Percentiles rank a stretch among this genome's conserved stretches.
phyloP scores from a whole-genome alignment of 2,329 filamentous ascomycete species.

The Leptodontidium sp. region DNA sequence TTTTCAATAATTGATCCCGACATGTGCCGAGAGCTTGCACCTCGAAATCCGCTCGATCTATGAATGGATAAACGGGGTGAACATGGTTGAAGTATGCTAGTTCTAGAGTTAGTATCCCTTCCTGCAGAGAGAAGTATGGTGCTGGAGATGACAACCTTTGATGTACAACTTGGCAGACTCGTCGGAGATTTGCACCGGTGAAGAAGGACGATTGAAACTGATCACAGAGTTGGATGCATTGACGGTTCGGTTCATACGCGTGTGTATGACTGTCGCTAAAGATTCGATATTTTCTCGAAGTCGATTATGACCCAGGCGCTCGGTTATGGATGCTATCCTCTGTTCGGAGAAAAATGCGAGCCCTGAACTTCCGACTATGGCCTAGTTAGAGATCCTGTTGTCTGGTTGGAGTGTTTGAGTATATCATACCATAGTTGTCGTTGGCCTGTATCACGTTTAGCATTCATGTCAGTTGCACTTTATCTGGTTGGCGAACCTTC shows the following conservation, averaged over 20 bases:
- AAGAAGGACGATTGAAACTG: conserved; percentile 11
- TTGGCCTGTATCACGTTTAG: conserved; percentile 16
- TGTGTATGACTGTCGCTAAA: conserved; percentile 19
- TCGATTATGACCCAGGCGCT: conserved; percentile 38
- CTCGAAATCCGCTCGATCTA: conserved; percentile 50
- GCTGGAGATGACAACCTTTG: conserved; percentile 11
- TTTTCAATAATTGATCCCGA: conserved; percentile 41
- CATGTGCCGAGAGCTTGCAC: conserved; percentile 42
- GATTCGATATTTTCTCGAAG: conserved; percentile 41
- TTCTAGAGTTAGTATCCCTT: not conserved
- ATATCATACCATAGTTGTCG: conserved; percentile 30
- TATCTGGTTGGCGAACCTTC: conserved; percentile 32
- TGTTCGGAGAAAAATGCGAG: conserved; percentile 50
- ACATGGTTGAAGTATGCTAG: conserved; percentile 51
- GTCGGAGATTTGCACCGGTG: conserved; percentile 13
- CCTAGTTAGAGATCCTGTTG: too few relatives aligned
- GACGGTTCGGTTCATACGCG: conserved; percentile 21
- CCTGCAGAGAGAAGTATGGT: too few relatives aligned
- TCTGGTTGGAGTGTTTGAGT: not conserved
- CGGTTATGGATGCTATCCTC: conserved; percentile 43
- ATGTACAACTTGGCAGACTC: conserved; percentile 27
- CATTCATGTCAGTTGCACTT: conserved; percentile 3
- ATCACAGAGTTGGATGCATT: conserved; percentile 4
- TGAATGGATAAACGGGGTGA: conserved; percentile 52
- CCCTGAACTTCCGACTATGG: conserved; percentile 37